Base-by-base conservation (phyloP, 306 rosid genomes). In the Parietaria judaica region DNA sequence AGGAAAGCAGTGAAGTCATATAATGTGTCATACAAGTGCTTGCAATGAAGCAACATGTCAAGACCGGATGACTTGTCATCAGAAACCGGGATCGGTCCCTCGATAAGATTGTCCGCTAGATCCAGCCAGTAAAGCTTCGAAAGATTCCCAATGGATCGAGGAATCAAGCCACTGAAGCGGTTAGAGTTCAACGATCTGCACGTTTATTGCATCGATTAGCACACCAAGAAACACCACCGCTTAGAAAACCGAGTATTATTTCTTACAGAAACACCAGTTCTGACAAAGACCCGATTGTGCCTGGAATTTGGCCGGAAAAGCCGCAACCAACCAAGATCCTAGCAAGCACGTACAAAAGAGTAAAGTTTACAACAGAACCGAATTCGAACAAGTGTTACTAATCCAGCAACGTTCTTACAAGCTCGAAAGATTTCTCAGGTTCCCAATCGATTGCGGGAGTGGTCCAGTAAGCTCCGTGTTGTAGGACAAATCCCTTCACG, bases 221-320 rank as follows among this genome's bases (percentile, higher is more conserved):
- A 53, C 45, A 53, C 31, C 23, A 36, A 11, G 8, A 63, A 50
- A 50, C 45, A 41, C 7, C 45, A 41, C 45, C 45, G 1, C 45
- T 41, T 41, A 7, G 45, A 41, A 41, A 41, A 41, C 45, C 6
- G 45, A 41, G 9, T 41, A 41, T 41, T 5, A 54, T 56, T 37
- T 17, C 95, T 75, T 83, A 89, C 96, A 89, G 14, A 66, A 61
- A 78, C 12, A 39, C 49, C 14, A 89, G 88, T 55, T 66, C 59
- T 56, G 64, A 17, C 44, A 89, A 76, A 54, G 73, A 72, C 68
- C 96, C 96, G 53, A 89, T 68, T 50, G 72, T 34, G 48, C 65
- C 80, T 12, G 95, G 96, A 67, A 89, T 83, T 44, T 60, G 63
- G 48, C 89, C 96, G 41, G 8, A 58, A 86, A 89, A 86, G 53